Conservation (phyloP, 306 rosid species). For the Cicer judaicum region DNA sequence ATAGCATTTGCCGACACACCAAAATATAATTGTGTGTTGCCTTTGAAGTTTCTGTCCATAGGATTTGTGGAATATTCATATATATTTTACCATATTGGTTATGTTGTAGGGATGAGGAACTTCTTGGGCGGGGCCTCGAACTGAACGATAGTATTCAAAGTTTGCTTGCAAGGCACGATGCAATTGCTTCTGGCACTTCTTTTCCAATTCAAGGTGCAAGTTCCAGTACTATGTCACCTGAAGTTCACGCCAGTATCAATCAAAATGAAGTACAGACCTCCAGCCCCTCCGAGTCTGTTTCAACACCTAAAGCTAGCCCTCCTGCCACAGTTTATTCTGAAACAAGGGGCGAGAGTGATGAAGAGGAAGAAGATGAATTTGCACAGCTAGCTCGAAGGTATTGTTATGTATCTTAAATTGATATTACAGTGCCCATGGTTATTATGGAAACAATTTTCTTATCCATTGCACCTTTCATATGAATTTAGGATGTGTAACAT, state of each 20-base stretch:
- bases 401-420: background rate
- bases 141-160: conserved; percentile 79
- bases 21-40: conserved; percentile 14
- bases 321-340: conserved; percentile 46
- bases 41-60: background rate
- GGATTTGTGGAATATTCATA: conserved; percentile 23
- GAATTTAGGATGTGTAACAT: conserved; percentile 17
- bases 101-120: conserved; percentile 83
- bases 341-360: conserved; percentile 55
- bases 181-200: conserved; percentile 85
- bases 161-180: conserved; percentile 89
- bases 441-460: conserved; percentile 33
- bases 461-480: conserved; percentile 9
- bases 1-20: conserved; percentile 8
- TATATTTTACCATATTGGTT: conserved; percentile 32
- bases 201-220: conserved; percentile 58
- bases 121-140: conserved; percentile 93
- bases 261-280: conserved; percentile 56
- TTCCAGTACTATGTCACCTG: conserved; percentile 54
- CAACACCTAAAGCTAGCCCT: conserved; percentile 55
- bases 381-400: conserved; percentile 96
- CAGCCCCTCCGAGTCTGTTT: conserved; percentile 50
- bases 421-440: conserved; percentile 11
- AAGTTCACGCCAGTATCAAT: conserved; percentile 54
- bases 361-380: conserved; percentile 95